Conservation (phyloP, 2,329 filamentous ascomycete genomes). For the Fusarium nodosum region DNA sequence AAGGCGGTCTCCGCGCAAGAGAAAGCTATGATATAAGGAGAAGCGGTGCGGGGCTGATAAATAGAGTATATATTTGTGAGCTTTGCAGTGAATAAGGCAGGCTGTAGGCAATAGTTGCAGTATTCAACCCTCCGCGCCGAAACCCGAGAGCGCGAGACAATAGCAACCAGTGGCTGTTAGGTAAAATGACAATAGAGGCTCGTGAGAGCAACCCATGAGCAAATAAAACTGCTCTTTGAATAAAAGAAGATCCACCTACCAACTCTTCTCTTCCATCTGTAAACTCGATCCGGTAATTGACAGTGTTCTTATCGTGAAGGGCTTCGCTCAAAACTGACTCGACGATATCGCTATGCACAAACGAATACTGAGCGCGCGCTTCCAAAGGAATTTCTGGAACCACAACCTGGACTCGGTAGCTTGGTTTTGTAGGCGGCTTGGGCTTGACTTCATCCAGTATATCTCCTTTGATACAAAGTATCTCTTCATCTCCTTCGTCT, state of each 20-base stretch:
- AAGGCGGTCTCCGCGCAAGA: background rate
- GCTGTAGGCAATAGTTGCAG: conserved; percentile 16
- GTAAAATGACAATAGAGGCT: background rate
- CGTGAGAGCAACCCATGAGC: background rate
- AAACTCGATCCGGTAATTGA: conserved; percentile 59
- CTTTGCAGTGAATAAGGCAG: conserved; percentile 43
- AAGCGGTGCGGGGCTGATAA: conserved; percentile 25
- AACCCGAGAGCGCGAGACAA: conserved; percentile 1
- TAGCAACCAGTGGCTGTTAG: conserved; percentile 5
- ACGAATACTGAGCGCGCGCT: conserved; percentile 50
- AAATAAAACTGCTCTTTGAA: background rate
- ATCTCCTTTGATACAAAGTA: background rate
- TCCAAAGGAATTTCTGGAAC: conserved; percentile 50
- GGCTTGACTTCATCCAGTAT: background rate
- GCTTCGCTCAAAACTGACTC: conserved; percentile 55
- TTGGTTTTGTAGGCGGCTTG: background rate
- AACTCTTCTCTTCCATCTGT: conserved; percentile 61
- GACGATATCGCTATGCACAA: conserved; percentile 55
- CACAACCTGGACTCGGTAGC: conserved; percentile 50
- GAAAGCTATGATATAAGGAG: conserved; percentile 13
- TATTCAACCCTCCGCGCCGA: conserved; percentile 7
- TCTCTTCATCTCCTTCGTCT: background rate
- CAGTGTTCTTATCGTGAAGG: conserved; percentile 43
- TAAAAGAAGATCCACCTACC: conserved; percentile 55
- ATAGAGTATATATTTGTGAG: conserved; percentile 28